phyloP scores from a whole-genome alignment of 495 filamentous ascomycete genomes.

The Penicillium herquei region DNA sequence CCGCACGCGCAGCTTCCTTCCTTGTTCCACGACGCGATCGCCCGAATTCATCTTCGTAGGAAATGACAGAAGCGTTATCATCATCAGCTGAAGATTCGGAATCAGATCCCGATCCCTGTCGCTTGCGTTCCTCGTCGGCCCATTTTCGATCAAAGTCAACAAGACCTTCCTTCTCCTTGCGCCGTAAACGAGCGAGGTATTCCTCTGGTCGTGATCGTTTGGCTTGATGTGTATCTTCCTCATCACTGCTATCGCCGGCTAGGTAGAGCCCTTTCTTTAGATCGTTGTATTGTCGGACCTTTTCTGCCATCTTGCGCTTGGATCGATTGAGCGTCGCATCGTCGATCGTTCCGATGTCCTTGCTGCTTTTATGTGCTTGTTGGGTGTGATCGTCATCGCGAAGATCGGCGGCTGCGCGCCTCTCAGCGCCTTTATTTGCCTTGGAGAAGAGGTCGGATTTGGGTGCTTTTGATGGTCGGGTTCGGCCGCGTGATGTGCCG shows the following conservation, averaged over 20 bases:
- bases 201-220: slow-evolving; percentile 26
- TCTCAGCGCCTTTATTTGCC: slow-evolving; percentile 67
- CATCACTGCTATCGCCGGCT: slow-evolving; percentile 34
- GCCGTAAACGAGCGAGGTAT: slow-evolving; percentile 32
- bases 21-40: slow-evolving; percentile 66
- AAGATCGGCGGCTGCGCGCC: slow-evolving; percentile 57
- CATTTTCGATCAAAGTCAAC: slow-evolving; percentile 96
- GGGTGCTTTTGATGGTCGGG: slow-evolving; percentile 58
- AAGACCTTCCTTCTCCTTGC: slow-evolving; percentile 52
- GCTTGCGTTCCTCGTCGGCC: slow-evolving; percentile 61
- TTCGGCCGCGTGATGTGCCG: slow-evolving; percentile 50
- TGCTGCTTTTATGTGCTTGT: slow-evolving; percentile 37
- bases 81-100: slow-evolving; percentile 41
- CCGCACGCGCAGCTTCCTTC: slow-evolving; percentile 57
- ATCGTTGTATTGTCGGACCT: slow-evolving; percentile 76
- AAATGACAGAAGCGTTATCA: slow-evolving; percentile 61
- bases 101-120: slow-evolving; percentile 23
- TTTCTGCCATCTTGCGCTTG: slow-evolving; percentile 79
- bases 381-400: slow-evolving; percentile 37
- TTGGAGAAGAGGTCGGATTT: slow-evolving; percentile 71
- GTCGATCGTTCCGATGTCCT: slow-evolving; percentile 44
- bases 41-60: slow-evolving; percentile 89
- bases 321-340: slow-evolving; percentile 54
- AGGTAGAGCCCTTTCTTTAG: slow-evolving; percentile 72
- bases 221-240: slow-evolving; percentile 34